Conservation (phyloP, 495 filamentous ascomycete species). For the Daldinia caldariorum region DNA sequence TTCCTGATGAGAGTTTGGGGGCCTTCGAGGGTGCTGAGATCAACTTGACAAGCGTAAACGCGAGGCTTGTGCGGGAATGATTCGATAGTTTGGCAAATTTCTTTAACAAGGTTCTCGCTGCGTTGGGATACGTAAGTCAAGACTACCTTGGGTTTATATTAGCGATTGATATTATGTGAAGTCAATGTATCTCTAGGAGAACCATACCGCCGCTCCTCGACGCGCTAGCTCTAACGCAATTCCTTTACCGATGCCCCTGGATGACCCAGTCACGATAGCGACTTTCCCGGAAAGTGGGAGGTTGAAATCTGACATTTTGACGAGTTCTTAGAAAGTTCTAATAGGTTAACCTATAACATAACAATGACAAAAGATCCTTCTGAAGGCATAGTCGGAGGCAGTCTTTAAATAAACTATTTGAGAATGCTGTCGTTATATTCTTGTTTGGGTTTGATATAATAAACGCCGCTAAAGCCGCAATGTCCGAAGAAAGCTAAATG, state of each 20-base stretch:
- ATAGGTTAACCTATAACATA: no score
- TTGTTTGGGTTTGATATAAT: constrained; percentile 26
- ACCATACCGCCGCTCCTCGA: constrained; percentile 69
- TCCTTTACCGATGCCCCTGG: constrained; percentile 75
- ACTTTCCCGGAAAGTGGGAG: constrained; percentile 39
- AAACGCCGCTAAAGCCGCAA: constrained; percentile 26
- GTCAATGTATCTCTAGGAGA: not conserved
- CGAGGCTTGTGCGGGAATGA: constrained; percentile 39
- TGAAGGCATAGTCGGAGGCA: not conserved
- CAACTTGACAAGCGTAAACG: constrained; percentile 17
- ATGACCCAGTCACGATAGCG: constrained; percentile 69
- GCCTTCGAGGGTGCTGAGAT: constrained; percentile 31
- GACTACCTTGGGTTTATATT: constrained; percentile 45
- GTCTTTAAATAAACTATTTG: constrained; percentile 7
- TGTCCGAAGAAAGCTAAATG: constrained; percentile 15
- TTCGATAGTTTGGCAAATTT: constrained; percentile 49
- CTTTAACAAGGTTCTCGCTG: constrained; percentile 48
- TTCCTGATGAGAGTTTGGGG: constrained; percentile 18
- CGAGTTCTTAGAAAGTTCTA: no score
- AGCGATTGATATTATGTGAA: not conserved
- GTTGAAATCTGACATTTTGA: constrained; percentile 32
- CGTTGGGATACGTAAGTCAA: constrained; percentile 55
- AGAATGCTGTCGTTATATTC: not conserved
- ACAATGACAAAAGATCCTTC: not conserved
- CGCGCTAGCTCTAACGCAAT: constrained; percentile 78